These are phyloP conservation scores for Phialophora macrospora DNA, from an alignment of 2,329 filamentous ascomycete genomes.

Conservation along the genomic window DNA sequence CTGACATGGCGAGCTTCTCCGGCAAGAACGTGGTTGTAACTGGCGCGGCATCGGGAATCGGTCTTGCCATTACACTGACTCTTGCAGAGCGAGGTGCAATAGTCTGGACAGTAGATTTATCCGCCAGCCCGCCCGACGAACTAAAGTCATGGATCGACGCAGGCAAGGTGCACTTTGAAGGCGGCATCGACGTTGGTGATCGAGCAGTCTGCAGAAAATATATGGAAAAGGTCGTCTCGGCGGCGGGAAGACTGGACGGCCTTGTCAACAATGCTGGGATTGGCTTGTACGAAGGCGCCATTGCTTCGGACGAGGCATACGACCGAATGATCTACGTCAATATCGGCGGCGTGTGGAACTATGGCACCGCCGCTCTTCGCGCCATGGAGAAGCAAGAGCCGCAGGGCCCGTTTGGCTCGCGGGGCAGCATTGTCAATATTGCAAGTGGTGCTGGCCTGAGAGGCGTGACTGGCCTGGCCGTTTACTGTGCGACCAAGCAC, in stretches of 20 bases:
- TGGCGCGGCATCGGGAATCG: conserved; percentile 67
- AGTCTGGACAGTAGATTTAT: conserved; percentile 27
- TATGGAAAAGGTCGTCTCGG: conserved; percentile 59
- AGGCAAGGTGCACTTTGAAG: conserved; percentile 27
- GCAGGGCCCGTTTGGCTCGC: conserved; percentile 9
- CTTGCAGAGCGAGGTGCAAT: conserved; percentile 24
- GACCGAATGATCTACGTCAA: conserved; percentile 52
- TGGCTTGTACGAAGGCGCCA: conserved; percentile 51
- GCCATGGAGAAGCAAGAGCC: conserved; percentile 55
- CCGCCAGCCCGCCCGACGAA: conserved; percentile 19
- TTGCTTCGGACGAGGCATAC: conserved; percentile 50
- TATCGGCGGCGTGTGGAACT: conserved; percentile 52
- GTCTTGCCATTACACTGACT: conserved; percentile 58
- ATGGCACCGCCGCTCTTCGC: conserved; percentile 49
- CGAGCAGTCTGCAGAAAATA: conserved; percentile 11
- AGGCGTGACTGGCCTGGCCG: conserved; percentile 41
- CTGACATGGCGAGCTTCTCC: conserved; percentile 20
- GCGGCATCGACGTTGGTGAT: conserved; percentile 23
- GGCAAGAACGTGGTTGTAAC: conserved; percentile 64
- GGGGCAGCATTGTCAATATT: conserved; percentile 33
- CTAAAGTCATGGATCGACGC: conserved; percentile 25
- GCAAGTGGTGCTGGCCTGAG: conserved; percentile 29
- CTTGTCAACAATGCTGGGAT: conserved; percentile 42
- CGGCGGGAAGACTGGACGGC: conserved; percentile 52
- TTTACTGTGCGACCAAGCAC: conserved; percentile 53